A percentile compares a stretch with the other conserved stretches of the same genome.
phyloP scores from a whole-genome alignment of 805 yeast genomes.

The Candida jianshihensis region DNA sequence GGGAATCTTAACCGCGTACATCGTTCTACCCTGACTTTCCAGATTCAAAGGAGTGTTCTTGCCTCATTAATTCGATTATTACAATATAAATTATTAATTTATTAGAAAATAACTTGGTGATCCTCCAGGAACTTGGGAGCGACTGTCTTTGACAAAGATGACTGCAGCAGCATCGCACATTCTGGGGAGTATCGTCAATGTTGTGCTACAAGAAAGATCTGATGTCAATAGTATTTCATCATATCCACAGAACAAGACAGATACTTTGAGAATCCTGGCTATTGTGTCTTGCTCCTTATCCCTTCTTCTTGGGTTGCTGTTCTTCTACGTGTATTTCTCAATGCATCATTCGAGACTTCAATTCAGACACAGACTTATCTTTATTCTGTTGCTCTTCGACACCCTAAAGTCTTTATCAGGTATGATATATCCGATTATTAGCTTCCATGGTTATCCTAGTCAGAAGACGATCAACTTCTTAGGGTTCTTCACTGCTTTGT shows the following conservation, averaged over 20 bases:
- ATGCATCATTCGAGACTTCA: constrained; percentile 57
- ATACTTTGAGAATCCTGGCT: constrained; percentile 28
- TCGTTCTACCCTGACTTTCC: too few relatives aligned
- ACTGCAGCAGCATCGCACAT: too few relatives aligned
- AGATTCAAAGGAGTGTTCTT: too few relatives aligned
- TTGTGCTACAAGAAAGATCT: not conserved
- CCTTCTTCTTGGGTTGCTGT: constrained; percentile 45
- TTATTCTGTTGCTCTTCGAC: constrained; percentile 64
- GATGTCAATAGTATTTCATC: too few relatives aligned
- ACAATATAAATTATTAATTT: too few relatives aligned
- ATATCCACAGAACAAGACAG: constrained; percentile 1
- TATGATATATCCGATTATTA: constrained; percentile 58
- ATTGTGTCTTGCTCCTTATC: constrained; percentile 45
- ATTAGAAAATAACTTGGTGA: too few relatives aligned
- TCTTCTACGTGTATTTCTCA: constrained; percentile 53
- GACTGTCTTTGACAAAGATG: too few relatives aligned
- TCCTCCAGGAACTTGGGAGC: too few relatives aligned
- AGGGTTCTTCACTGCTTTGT: constrained; percentile 76
- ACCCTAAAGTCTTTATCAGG: constrained; percentile 65
- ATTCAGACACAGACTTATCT: constrained; percentile 66
- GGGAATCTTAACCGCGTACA: too few relatives aligned
- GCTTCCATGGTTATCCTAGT: constrained; percentile 36
- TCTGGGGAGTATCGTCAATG: too few relatives aligned
- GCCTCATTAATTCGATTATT: too few relatives aligned
- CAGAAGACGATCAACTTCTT: constrained; percentile 13